phyloP scores from a whole-genome alignment of 2,329 filamentous ascomycete species.

The Stagonosporopsis cucurbitacearum region DNA sequence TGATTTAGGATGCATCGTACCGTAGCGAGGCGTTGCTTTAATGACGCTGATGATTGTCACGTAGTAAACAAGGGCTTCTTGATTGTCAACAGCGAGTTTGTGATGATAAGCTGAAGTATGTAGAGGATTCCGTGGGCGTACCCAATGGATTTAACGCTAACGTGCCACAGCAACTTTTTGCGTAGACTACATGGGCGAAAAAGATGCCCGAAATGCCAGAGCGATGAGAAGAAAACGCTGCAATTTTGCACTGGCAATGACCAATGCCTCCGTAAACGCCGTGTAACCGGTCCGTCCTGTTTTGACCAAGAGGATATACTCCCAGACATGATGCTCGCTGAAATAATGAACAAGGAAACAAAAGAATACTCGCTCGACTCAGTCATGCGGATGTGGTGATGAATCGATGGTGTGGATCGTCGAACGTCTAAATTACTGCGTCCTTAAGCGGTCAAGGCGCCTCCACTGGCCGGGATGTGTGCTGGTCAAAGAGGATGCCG shows the following conservation, averaged over 20 bases:
- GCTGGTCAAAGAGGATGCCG: conserved; percentile 32
- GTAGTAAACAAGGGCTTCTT: too few relatives aligned
- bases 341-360: conserved; percentile 23
- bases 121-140: conserved; percentile 5
- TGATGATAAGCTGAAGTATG: conserved; percentile 3
- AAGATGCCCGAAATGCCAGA: conserved; percentile 25
- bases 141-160: conserved; percentile 13
- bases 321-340: conserved; percentile 32
- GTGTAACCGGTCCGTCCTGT: conserved; percentile 41
- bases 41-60: too few relatives aligned
- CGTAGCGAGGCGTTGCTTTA: background rate
- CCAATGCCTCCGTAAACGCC: conserved; percentile 38
- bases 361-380: conserved; percentile 23
- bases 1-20: background rate
- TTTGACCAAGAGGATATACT: conserved; percentile 40
- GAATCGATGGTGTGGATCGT: conserved; percentile 35
- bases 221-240: conserved; percentile 33
- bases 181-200: conserved; percentile 45
- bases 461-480: conserved; percentile 27
- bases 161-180: conserved; percentile 39
- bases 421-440: conserved; percentile 47
- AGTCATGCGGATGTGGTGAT: conserved; percentile 24
- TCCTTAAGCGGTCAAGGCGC: conserved; percentile 33
- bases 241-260: conserved; percentile 36
- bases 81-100: background rate